Conservation (phyloP, 352 stramenopile species). For the Phytophthora foliorum region DNA sequence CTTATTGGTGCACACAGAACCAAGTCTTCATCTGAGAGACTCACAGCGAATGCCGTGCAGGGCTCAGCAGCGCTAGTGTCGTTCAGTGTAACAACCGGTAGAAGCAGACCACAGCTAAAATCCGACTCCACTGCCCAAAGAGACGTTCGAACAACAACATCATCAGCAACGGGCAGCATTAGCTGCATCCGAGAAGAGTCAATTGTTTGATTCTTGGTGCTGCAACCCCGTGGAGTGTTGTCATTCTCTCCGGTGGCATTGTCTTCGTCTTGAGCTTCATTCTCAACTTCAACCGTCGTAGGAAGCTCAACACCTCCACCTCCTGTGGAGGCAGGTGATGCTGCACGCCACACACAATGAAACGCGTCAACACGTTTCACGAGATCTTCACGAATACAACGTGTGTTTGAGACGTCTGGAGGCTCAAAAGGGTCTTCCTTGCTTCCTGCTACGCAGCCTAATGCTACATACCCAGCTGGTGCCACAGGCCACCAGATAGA, state of each 20-base stretch:
- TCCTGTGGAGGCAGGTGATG: constrained; percentile 39
- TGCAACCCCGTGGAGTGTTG: constrained; percentile 2
- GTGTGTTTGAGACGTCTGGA: constrained; percentile 54
- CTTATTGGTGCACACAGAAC: constrained; percentile 76
- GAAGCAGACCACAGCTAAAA: constrained; percentile 58
- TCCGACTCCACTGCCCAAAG: constrained; percentile 75
- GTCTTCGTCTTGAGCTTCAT: constrained; percentile 37
- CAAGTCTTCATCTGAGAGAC: constrained; percentile 77
- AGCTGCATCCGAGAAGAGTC: constrained; percentile 32
- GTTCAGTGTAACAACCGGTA: constrained; percentile 79
- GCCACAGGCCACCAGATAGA: constrained; percentile 89
- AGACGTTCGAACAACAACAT: constrained; percentile 72
- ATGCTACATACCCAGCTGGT: constrained; percentile 75
- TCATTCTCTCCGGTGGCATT: constrained; percentile 21
- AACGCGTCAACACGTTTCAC: constrained; percentile 71
- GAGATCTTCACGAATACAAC: constrained; percentile 85
- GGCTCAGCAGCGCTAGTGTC: constrained; percentile 45
- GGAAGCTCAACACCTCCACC: constrained; percentile 45
- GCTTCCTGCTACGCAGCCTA: constrained; percentile 82
- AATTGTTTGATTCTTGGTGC: constrained; percentile 52
- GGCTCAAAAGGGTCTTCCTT: constrained; percentile 86
- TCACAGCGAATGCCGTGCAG: constrained; percentile 59
- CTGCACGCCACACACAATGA: constrained; percentile 68
- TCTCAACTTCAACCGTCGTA: constrained; percentile 43
- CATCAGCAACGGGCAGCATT: constrained; percentile 43